Conservation (phyloP, 2,329 filamentous ascomycete genomes). For the Blastomyces parvus region DNA sequence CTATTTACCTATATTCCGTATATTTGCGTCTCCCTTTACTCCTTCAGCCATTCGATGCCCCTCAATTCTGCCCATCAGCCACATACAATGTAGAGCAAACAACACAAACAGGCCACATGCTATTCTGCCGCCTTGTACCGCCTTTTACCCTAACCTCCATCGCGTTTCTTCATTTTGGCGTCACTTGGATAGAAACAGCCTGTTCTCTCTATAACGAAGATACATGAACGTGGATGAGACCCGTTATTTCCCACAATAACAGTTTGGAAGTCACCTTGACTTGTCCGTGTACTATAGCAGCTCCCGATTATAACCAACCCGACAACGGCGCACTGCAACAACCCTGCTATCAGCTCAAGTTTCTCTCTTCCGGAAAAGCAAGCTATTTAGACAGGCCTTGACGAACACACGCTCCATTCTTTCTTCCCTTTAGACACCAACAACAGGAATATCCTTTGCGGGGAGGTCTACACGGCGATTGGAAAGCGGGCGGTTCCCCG, state of each 20-base stretch:
- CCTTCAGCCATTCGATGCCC: too few relatives aligned
- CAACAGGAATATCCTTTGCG: neutral
- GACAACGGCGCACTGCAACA: neutral
- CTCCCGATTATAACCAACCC: too few relatives aligned
- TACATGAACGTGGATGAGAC: neutral
- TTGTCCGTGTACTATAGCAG: neutral
- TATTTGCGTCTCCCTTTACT: too few relatives aligned
- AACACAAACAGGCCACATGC: neutral
- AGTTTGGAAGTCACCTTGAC: neutral
- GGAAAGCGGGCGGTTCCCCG: neutral
- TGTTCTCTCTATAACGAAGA: neutral
- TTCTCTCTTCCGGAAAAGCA: neutral
- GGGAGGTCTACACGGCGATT: neutral
- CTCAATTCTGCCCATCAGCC: too few relatives aligned
- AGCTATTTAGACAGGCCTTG: neutral
- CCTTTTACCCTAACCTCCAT: constrained; percentile 3
- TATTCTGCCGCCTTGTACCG: constrained; percentile 10
- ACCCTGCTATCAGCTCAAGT: neutral
- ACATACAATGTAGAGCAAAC: constrained; percentile 1
- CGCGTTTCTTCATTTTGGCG: neutral
- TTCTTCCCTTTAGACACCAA: neutral
- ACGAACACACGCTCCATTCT: neutral
- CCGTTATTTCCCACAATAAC: neutral
- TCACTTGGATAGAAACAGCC: neutral
- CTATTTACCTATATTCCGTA: too few relatives aligned